Evolutionary conservation across 139 green algal genomes (phyloP), one percentile per base, ranked within the genome.

Genomic region (Pseudopediastrum boryanum): DNA sequence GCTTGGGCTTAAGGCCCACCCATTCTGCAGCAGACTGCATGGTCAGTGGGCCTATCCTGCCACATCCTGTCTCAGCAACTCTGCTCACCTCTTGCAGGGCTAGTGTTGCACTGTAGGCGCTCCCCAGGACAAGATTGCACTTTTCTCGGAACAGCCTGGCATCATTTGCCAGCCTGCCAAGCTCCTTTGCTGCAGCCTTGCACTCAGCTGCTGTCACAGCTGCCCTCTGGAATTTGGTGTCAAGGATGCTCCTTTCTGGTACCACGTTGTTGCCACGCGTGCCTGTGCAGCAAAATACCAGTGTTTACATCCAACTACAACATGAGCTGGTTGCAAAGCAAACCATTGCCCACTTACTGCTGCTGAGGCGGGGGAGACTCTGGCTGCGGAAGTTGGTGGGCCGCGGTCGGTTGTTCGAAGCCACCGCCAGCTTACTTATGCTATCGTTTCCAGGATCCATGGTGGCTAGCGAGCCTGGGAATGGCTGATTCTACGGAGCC

Each of bases 21-120:
- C 31, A 31, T 16, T 6, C 61, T 16, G 33, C 61, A 31, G 29
- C 61, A 19, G 42, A 35, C 12, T 44, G 61, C 61, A 43, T 31
- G 12, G 8, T 6, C 61, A 29, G 5, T 25, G 61, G 29, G 29
- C 31, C 16, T 6, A 6, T 35, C 12, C 5, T 35, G 29, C 23
- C 61, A 19, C 6, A 31, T 12, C 4, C 50, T 41, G 23, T 36
- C 31, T 3, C 25, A 8, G 9, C 23, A 31, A 33, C n/a, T 19
- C 70, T 27, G 7, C 56, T 52, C 44, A 72, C 61, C 74, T 81
- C 61, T 25, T 81, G 74, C 74, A 81, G 16, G 3, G 74, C 74
- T n/a, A 81, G 46, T 35, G 62, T 74, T 8, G 44, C 62, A 27
- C 62, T 63, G 2, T 67, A n/a, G 3, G 61, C 74, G n/a, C 62